These are phyloP conservation scores for Phytophthora syringae DNA, from an alignment of 352 stramenopile genomes.

Conservation along the genomic window DNA sequence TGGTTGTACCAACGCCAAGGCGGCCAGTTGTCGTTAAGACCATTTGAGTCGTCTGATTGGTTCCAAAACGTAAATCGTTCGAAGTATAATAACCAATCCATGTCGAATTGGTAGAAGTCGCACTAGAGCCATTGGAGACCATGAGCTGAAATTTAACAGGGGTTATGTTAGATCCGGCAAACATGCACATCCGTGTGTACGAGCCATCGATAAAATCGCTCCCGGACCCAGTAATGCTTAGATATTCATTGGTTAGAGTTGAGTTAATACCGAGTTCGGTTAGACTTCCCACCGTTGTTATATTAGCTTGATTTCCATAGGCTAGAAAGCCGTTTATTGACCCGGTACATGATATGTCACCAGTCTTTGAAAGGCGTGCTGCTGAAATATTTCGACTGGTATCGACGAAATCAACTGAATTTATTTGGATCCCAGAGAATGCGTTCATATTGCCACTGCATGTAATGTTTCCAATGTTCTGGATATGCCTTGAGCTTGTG, in stretches of 20 bases:
- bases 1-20: slow-evolving; percentile 3
- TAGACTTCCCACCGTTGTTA: slow-evolving; percentile 20
- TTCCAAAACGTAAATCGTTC: slow-evolving; percentile 8
- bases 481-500: not conserved
- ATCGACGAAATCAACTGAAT: too few relatives aligned
- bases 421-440: too few relatives aligned
- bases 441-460: too few relatives aligned
- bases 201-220: slow-evolving; percentile 15
- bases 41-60: slow-evolving; percentile 7
- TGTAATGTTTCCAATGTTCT: not conserved
- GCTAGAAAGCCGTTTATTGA: slow-evolving; percentile 4
- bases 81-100: not conserved
- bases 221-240: slow-evolving; percentile 14
- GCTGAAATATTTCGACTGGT: too few relatives aligned
- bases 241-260: slow-evolving; percentile 19
- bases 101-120: not conserved
- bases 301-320: slow-evolving; percentile 11
- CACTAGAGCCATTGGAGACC: not conserved
- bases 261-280: slow-evolving; percentile 17
- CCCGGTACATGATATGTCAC: too few relatives aligned
- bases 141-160: slow-evolving; percentile 7
- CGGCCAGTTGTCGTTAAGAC: not conserved
- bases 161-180: slow-evolving; percentile 15
- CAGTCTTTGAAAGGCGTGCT: too few relatives aligned
- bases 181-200: slow-evolving; percentile 10